A percentile compares a stretch with the other conserved stretches of the same genome.
Evolutionary conservation across 257 asterid species (phyloP).

Genomic region (Primulina tabacum): DNA sequence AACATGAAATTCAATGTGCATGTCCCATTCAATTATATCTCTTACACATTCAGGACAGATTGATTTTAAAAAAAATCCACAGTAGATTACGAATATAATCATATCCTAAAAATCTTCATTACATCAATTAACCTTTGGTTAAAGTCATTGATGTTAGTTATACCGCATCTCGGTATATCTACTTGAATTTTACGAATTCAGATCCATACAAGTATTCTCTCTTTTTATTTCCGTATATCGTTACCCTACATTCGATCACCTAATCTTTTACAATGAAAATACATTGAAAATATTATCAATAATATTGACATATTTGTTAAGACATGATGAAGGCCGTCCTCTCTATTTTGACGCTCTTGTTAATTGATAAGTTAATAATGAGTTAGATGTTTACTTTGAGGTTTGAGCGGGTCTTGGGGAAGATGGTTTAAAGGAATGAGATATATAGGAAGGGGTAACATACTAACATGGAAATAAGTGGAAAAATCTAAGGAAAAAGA

Average conservation of each 20-base stretch:
- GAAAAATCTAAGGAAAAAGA: constrained; percentile 31
- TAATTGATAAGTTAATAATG: not conserved
- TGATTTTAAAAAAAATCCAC: not conserved
- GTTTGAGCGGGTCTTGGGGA: constrained; percentile 38
- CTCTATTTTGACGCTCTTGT: not conserved
- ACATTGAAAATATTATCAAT: too few relatives aligned
- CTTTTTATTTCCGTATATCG: too few relatives aligned
- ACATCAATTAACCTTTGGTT: too few relatives aligned
- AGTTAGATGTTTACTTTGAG: not conserved
- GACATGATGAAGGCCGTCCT: not conserved
- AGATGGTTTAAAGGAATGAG: not conserved
- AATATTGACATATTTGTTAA: too few relatives aligned
- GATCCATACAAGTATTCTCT: too few relatives aligned
- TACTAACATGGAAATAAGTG: constrained; percentile 22
- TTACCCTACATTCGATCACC: too few relatives aligned
- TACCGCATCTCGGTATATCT: too few relatives aligned
- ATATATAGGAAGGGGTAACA: constrained; percentile 25
- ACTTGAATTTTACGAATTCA: too few relatives aligned
- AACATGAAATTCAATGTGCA: not conserved
- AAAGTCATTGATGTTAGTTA: too few relatives aligned
- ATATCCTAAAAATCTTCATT: not conserved
- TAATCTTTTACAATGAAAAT: too few relatives aligned
- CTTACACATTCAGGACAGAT: not conserved
- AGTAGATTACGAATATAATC: not conserved
- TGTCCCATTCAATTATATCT: not conserved